Evolutionary conservation across 345 rosid species (phyloP).

Genomic region (Pugionium cornutum): DNA sequence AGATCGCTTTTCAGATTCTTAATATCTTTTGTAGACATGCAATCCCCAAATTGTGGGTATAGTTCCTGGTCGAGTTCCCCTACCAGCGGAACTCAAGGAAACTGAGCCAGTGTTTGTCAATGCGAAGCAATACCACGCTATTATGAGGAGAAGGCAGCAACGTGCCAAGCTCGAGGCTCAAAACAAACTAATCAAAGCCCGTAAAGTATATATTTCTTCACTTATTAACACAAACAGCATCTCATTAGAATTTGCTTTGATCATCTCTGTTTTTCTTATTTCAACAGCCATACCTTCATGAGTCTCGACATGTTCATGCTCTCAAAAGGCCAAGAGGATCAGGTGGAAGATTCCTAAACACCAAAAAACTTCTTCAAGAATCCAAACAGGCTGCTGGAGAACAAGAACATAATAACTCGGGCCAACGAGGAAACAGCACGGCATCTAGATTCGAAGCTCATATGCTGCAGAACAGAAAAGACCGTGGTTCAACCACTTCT

Average conservation of each 20-base stretch:
- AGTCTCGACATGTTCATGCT: conserved; percentile 89
- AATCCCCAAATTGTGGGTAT: conserved; percentile 56
- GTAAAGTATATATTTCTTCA: conserved; percentile 50
- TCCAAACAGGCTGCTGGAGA: conserved; percentile 32
- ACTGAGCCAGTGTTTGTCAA: conserved; percentile 73
- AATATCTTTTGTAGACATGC: conserved; percentile 48
- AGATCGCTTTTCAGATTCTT: background rate
- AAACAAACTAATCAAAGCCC: conserved; percentile 59
- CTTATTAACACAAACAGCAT: background rate
- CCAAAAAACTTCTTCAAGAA: conserved; percentile 53
- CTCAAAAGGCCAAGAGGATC: conserved; percentile 78
- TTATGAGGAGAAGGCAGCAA: conserved; percentile 73
- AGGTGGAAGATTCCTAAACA: conserved; percentile 79
- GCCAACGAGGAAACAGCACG: background rate
- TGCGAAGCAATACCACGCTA: conserved; percentile 81
- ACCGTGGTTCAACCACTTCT: conserved; percentile 49
- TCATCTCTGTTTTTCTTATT: conserved; percentile 24
- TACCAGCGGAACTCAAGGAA: conserved; percentile 56
- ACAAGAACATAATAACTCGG: background rate
- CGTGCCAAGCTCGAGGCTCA: conserved; percentile 89
- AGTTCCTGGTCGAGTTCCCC: conserved; percentile 58
- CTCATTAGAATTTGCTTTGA: background rate
- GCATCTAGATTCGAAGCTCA: conserved; percentile 44
- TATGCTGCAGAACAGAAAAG: conserved; percentile 40
- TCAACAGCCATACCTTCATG: conserved; percentile 82